Conservation (phyloP, 352 stramenopile species). For the Pythium coloratum region DNA sequence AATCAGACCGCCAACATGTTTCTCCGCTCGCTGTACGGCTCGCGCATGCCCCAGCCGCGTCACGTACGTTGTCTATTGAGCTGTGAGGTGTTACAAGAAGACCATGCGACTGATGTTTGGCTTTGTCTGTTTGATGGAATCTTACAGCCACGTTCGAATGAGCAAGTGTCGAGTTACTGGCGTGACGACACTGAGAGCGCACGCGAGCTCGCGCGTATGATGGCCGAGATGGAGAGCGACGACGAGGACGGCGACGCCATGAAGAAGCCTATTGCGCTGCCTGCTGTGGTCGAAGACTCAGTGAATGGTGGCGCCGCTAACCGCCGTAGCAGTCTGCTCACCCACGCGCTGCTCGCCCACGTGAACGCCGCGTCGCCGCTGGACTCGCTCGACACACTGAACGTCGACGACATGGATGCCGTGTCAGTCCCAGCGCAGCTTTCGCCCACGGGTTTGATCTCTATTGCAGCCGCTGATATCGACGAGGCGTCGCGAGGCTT, state of each 20-base stretch:
- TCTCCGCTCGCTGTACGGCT: slow-evolving; percentile 74
- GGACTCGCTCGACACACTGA: slow-evolving; percentile 36
- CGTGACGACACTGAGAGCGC: slow-evolving; percentile 72
- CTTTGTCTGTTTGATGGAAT: neutral
- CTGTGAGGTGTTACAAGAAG: neutral
- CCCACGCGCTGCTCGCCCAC: slow-evolving; percentile 32
- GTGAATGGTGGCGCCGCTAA: neutral
- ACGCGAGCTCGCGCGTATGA: slow-evolving; percentile 57
- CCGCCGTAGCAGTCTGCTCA: slow-evolving; percentile 15
- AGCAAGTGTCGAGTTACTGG: slow-evolving; percentile 75
- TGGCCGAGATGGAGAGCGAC: slow-evolving; percentile 53
- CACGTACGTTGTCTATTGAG: slow-evolving; percentile 44
- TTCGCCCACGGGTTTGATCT: slow-evolving; percentile 77
- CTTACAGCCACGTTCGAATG: slow-evolving; percentile 60
- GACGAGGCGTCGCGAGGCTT: slow-evolving; percentile 53
- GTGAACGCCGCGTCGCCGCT: slow-evolving; percentile 25
- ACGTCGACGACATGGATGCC: slow-evolving; percentile 48
- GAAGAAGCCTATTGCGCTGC: slow-evolving; percentile 49
- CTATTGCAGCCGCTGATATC: slow-evolving; percentile 80
- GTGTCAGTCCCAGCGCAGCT: slow-evolving; percentile 55
- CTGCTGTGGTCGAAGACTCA: slow-evolving; percentile 28
- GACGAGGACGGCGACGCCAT: slow-evolving; percentile 34
- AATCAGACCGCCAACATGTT: slow-evolving; percentile 48
- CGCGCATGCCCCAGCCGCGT: slow-evolving; percentile 74
- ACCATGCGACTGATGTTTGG: neutral